Base-by-base conservation (phyloP, 73 alveolate species). In the Tetrahymena thermophila region DNA sequence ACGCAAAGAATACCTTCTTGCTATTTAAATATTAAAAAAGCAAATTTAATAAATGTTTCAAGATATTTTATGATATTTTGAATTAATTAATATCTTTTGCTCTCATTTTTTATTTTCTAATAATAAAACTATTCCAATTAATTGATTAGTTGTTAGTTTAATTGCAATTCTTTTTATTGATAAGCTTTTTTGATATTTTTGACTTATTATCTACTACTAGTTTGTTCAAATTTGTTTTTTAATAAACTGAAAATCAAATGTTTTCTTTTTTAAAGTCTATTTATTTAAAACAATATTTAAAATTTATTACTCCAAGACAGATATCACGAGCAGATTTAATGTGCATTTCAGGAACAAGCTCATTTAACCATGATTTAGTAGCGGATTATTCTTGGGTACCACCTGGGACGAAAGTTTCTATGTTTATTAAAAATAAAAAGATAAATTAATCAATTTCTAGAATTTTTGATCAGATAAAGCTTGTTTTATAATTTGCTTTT, bases 391-490 rank as follows among this genome's bases (percentile, higher is more conserved):
- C 98, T 35, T 97, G 98, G 34, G 99, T 96, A 43, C 99, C 99
- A 56, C 99, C 99, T 57, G 98, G 97, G 71, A 98, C 99, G 95
- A 99, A 98, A 94, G 99, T 98, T 96, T 99, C 99, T 93, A 98
- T 4, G 9, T 44, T 44, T 44, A 11, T 4, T 7, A 42, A 7
- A 44, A 44, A 6, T 11, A 58, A 58, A 15, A 3, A 58, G 38
- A 58, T 58, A 58, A 58, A 58, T 58, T 58, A n/a, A 58, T 58
- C n/a, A 58, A 31, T n/a, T 58, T 58, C 85, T 58, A 58, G 85
- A 58, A 58, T 58, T 58, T 58, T 58, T 58, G 85, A 58, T 58
- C 85, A 58, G 85, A 58, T 58, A 44, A 11, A 44, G 25, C 9
- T 44, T 17, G 2, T 4, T 44, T 44, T 44, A 44, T 44, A 9